These are phyloP conservation scores for Ophiostoma himal-ulmi DNA, from an alignment of 2,329 filamentous ascomycete genomes.

Conservation along the genomic window DNA sequence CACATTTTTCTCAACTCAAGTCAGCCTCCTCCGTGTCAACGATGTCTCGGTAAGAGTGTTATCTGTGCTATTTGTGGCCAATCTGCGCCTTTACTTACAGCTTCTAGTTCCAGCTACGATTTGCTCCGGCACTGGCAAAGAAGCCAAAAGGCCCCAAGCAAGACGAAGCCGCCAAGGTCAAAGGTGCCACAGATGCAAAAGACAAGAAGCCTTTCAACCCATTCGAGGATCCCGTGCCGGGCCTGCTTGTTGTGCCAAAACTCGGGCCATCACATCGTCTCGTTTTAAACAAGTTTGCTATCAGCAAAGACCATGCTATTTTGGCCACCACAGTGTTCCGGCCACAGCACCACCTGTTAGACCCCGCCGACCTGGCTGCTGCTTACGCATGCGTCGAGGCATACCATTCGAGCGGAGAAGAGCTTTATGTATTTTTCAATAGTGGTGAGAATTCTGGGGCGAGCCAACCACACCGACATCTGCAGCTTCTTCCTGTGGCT, in stretches of 20 bases:
- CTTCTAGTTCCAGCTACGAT: constrained; percentile 64
- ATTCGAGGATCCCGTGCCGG: constrained; percentile 54
- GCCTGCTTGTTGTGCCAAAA: constrained; percentile 51
- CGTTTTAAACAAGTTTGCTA: constrained; percentile 69
- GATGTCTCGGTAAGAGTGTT: constrained; percentile 39
- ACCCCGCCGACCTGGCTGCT: constrained; percentile 53
- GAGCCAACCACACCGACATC: constrained; percentile 64
- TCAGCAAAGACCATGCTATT: constrained; percentile 67
- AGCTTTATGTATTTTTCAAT: constrained; percentile 65
- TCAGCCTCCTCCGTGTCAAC: constrained; percentile 42
- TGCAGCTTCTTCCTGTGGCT: constrained; percentile 63
- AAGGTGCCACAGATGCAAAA: not conserved
- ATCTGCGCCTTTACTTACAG: not conserved
- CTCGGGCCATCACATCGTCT: constrained; percentile 47
- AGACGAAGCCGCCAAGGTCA: not conserved
- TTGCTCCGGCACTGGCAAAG: constrained; percentile 60
- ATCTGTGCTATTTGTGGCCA: not conserved
- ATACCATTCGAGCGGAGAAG: constrained; percentile 36
- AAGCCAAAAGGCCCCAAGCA: constrained; percentile 50
- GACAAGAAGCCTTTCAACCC: constrained; percentile 46
- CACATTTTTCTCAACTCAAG: constrained; percentile 51
- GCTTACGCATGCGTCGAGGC: constrained; percentile 57
- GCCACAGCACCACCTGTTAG: constrained; percentile 59
- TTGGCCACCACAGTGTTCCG: constrained; percentile 59
- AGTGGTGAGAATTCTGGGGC: constrained; percentile 62